Conservation (phyloP, 768 basidiomycete species). For the Nidularia pulvinata region DNA sequence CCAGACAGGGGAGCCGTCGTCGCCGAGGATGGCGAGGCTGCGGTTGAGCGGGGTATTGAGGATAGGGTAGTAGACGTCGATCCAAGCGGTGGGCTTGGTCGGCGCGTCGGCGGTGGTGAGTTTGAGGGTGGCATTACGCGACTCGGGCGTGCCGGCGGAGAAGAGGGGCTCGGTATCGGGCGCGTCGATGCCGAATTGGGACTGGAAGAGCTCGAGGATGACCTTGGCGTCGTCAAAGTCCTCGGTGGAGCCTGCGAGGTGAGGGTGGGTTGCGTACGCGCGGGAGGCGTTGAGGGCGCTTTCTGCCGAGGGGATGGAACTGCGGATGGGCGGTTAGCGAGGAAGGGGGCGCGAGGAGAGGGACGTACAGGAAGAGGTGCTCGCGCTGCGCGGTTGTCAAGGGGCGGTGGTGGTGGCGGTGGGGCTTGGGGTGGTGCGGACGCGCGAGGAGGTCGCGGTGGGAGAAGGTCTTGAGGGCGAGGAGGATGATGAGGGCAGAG, state of each 20-base stretch:
- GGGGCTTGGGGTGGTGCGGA: not conserved
- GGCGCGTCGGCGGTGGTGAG: slow-evolving; percentile 42
- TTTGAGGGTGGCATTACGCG: slow-evolving; percentile 65
- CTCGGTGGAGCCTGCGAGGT: slow-evolving; percentile 65
- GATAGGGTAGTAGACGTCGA: slow-evolving; percentile 87
- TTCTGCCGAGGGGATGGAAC: slow-evolving; percentile 53
- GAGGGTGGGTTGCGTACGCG: slow-evolving; percentile 65
- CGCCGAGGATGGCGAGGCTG: slow-evolving; percentile 63
- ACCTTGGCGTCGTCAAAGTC: slow-evolving; percentile 65
- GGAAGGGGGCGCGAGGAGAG: not conserved
- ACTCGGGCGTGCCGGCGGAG: slow-evolving; percentile 66
- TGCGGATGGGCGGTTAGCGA: slow-evolving; percentile 11
- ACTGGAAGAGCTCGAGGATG: slow-evolving; percentile 69
- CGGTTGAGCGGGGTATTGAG: slow-evolving; percentile 78
- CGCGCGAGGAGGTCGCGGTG: not conserved
- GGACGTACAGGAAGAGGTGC: slow-evolving; percentile 26
- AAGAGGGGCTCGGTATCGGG: slow-evolving; percentile 56
- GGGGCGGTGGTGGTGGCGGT: slow-evolving; percentile 7
- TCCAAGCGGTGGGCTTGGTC: slow-evolving; percentile 67
- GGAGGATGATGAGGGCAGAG: not conserved
- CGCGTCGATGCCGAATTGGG: slow-evolving; percentile 52
- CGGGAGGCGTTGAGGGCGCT: slow-evolving; percentile 61
- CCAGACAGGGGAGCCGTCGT: slow-evolving; percentile 57
- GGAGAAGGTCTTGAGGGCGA: not conserved
- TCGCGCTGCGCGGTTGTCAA: slow-evolving; percentile 22